Evolutionary conservation across 2,329 filamentous ascomycete species (phyloP).

Genomic region (Xylariomycetidae sp.): DNA sequence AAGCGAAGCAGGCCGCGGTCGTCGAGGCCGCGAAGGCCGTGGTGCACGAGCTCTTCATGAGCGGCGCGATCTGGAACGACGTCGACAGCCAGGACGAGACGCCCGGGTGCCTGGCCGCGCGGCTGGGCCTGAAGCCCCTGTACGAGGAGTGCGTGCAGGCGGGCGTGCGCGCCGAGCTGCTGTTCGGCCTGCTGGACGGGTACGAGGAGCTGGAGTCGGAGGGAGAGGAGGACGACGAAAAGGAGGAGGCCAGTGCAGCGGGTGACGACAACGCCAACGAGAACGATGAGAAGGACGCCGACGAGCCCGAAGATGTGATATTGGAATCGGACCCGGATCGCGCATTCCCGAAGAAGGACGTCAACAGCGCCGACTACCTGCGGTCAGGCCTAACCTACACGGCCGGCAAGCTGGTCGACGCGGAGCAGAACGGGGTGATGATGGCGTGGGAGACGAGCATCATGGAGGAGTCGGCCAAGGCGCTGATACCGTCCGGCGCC

Average conservation of each 20-base stretch:
- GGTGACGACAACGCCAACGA: constrained; percentile 20
- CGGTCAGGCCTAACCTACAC: constrained; percentile 60
- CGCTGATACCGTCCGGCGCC: constrained; percentile 40
- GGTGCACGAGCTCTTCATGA: constrained; percentile 70
- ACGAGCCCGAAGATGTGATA: constrained; percentile 17
- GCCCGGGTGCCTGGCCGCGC: constrained; percentile 76
- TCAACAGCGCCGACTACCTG: constrained; percentile 64
- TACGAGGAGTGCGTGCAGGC: constrained; percentile 85
- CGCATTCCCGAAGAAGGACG: constrained; percentile 33
- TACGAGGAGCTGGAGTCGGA: constrained; percentile 67
- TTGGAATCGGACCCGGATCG: constrained; percentile 20
- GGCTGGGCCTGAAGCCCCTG: constrained; percentile 61
- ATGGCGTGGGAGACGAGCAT: constrained; percentile 89
- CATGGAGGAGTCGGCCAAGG: constrained; percentile 70
- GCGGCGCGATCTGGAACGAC: constrained; percentile 97
- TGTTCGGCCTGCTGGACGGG: constrained; percentile 74
- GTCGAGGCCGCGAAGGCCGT: constrained; percentile 60
- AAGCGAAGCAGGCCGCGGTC: constrained; percentile 27
- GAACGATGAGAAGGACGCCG: constrained; percentile 17
- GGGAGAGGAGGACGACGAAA: constrained; percentile 39
- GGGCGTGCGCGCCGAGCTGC: constrained; percentile 81
- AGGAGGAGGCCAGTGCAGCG: constrained; percentile 40
- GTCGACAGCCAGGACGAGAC: constrained; percentile 82
- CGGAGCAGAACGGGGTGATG: constrained; percentile 79
- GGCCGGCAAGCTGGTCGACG: constrained; percentile 63